Evolutionary conservation across 192 early-diverging fungal species (phyloP), one percentile per base, ranked within the genome.

Genomic region (Coemansia sp.): DNA sequence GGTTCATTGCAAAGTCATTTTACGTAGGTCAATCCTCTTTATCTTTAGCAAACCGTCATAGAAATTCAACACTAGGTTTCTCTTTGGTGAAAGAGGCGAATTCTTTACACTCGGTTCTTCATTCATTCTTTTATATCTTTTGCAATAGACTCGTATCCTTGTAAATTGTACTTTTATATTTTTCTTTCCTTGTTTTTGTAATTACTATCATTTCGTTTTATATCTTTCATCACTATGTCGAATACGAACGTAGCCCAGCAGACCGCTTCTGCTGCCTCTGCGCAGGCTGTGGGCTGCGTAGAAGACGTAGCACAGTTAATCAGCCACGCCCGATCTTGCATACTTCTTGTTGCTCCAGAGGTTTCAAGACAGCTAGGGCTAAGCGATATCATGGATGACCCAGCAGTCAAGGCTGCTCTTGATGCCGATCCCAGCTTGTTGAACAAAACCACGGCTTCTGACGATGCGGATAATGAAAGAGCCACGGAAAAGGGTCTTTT

Each of bases 281-380:
- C 39, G 1, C 39, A 40, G 39, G n/a, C 57, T 42, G 40, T 21
- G 38, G 38, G 48, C 23, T 38, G 42, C 44, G 56, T 23, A 12
- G 54, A 64, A 10, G 38, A 53, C 15, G 70, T 59, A 11, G 48
- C 45, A 39, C 32, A 38, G 32, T 21, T 50, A 6, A 48, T 81
- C n/a, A 40, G 44, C 10, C 12, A 42, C 6, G 75, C 71, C 6
- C 61, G 54, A 38, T 71, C 72, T 19, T 83, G 80, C 40, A 67
- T 69, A 5, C 23, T 83, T 45, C 63, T 83, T 9, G 69, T 74
- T 40, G 72, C 65, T 9, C 37, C 70, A 16, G 39, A 64, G 13
- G 16, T 69, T 8, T 69, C 71, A 0, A 15, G 19, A 38, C 43
- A 48, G 9, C 62, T 66, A 5, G 74, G 59, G 2, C 44, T 64